Conservation (phyloP, 2,329 filamentous ascomycete species). For the Spiromastix sp. region DNA sequence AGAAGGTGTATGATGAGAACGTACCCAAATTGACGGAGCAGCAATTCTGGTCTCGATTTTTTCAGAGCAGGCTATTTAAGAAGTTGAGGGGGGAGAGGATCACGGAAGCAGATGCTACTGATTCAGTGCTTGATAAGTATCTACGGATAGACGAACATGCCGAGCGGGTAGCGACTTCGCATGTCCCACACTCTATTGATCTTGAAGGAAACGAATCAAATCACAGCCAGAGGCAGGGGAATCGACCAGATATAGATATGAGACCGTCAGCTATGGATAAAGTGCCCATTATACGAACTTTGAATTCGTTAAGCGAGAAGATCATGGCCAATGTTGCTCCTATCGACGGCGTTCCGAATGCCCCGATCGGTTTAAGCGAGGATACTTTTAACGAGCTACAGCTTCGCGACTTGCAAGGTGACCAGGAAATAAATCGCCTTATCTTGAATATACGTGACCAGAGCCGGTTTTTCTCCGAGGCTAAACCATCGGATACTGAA, state of each 20-base stretch:
- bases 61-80: conserved; percentile 81
- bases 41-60: conserved; percentile 91
- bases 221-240: conserved; percentile 76
- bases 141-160: conserved; percentile 59
- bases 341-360: conserved; percentile 58
- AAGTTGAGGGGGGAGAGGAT: conserved; percentile 84
- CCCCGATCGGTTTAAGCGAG: conserved; percentile 58
- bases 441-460: conserved; percentile 83
- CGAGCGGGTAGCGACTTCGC: conserved; percentile 42
- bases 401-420: conserved; percentile 68
- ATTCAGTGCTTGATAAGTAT: conserved; percentile 78
- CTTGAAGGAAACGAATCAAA: conserved; percentile 92
- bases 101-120: conserved; percentile 62
- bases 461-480: conserved; percentile 59
- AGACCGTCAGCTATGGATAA: conserved; percentile 62
- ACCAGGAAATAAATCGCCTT: conserved; percentile 64
- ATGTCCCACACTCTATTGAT: conserved; percentile 83
- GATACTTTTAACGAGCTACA: conserved; percentile 63
- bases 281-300: conserved; percentile 75
- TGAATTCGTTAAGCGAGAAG: conserved; percentile 88
- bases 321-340: conserved; percentile 82
- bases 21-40: conserved; percentile 69
- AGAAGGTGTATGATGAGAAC: conserved; percentile 84
- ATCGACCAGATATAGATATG: conserved; percentile 85
- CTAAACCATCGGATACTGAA: conserved; percentile 29